Evolutionary conservation across 2,329 filamentous ascomycete genomes (phyloP), one percentile per base, ranked within the genome.

Genomic region (Paecilomyces fulvus): DNA sequence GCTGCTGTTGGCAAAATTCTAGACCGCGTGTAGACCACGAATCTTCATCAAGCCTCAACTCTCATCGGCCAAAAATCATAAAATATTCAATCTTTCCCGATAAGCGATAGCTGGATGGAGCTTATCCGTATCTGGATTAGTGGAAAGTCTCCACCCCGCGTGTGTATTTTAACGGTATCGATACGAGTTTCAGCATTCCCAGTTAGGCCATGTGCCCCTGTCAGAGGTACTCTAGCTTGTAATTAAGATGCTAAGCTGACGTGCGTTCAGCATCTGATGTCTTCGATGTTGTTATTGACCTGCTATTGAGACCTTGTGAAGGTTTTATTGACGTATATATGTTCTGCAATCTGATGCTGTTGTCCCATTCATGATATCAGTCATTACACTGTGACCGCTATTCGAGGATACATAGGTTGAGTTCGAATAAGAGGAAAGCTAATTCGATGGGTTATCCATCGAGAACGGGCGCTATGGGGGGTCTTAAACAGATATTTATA

Each of bases 101-200:
- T 64, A 64, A 60, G 62, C 61, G 61, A 65, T 64, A 63, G 49
- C 49, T 28, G 28, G 20, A 48, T 52, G 25, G 25, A 31, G 17
- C 59, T 59, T 62, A 37, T 37, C 59, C 55, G 0, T 0, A 25
- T 56, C 1, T 0, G 57, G 63, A 23, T 46, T 64, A 63, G 59
- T n/a, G 14, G 5, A 37, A n/a, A 43, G n/a, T 43, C 37, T 9
- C 37, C 37, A 43, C 37, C 37, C 12, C 5, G n/a, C 14, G 8
- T 12, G n/a, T 43, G 37, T 43, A 43, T 17, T 43, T 17, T 43
- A 43, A 49, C 48, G 48, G 48, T 49, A 49, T n/a, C 10, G 9
- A 49, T 49, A 49, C 48, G 20, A 28, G n/a, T 17, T 43, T n/a
- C 37, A 17, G 37, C 8, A 31, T 12, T 14, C 14, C 37, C 1